Conservation (phyloP, 2,329 filamentous ascomycete genomes). For the Lecanicillium sp. region DNA sequence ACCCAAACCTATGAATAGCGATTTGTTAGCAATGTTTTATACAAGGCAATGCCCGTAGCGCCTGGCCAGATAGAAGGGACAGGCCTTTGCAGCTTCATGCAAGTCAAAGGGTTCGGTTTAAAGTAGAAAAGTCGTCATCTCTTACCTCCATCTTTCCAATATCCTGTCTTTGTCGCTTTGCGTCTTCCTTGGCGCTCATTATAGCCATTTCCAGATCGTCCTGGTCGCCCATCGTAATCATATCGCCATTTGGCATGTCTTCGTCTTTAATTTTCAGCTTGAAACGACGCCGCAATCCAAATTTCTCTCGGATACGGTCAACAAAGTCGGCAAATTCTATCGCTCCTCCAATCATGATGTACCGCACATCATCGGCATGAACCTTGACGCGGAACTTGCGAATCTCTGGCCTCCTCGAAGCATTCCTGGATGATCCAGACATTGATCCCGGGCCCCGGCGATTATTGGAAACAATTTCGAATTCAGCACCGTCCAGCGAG, state of each 20-base stretch:
- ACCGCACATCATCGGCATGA: conserved; percentile 82
- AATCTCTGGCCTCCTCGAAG: conserved; percentile 56
- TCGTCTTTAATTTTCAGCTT: conserved; percentile 88
- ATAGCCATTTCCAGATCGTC: conserved; percentile 91
- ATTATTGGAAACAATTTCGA: conserved; percentile 64
- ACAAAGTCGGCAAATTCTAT: conserved; percentile 72
- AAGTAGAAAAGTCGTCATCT: conserved; percentile 32
- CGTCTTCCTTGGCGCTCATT: conserved; percentile 56
- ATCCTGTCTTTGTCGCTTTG: conserved; percentile 65
- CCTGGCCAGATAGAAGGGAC: no score
- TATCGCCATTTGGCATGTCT: conserved; percentile 65
- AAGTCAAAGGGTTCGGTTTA: no score
- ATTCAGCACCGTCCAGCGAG: conserved; percentile 67
- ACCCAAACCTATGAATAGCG: conserved; percentile 35
- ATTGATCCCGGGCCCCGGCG: conserved; percentile 36
- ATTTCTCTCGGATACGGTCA: conserved; percentile 77
- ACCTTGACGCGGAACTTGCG: conserved; percentile 86
- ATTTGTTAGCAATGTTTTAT: conserved; percentile 15
- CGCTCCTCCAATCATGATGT: conserved; percentile 73
- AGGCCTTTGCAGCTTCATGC: no score
- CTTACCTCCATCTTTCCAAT: conserved; percentile 89
- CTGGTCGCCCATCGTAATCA: conserved; percentile 96
- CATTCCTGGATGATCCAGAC: conserved; percentile 41
- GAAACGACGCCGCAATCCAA: conserved; percentile 67
- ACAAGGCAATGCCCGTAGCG: no score